Conservation (phyloP, 164 flowering plant species). For the Taxillus chinensis region DNA sequence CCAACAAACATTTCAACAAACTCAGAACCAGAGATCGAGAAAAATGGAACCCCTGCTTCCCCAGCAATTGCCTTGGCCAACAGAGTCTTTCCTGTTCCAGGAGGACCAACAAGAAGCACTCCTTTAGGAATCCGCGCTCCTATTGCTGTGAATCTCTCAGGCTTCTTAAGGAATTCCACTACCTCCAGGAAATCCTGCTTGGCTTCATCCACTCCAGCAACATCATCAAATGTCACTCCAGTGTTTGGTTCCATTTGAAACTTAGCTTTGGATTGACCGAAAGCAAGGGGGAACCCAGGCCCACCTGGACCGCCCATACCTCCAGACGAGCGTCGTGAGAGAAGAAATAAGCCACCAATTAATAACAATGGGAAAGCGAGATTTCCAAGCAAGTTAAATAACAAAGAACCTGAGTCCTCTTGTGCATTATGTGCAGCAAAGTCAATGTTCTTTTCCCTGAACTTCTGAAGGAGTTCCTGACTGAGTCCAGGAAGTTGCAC, state of each 20-base stretch:
- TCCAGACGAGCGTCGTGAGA: slow-evolving; percentile 76
- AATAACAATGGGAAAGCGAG: slow-evolving; percentile 75
- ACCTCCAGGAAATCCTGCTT: slow-evolving; percentile 94
- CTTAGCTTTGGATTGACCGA: slow-evolving; percentile 87
- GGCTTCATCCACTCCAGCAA: slow-evolving; percentile 96
- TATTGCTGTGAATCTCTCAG: slow-evolving; percentile 49
- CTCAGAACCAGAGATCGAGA: slow-evolving; percentile 89
- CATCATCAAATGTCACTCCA: slow-evolving; percentile 92
- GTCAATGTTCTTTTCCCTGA: slow-evolving; percentile 88
- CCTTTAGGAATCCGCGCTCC: slow-evolving; percentile 93
- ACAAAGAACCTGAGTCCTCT: slow-evolving; percentile 73
- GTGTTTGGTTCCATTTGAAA: slow-evolving; percentile 97
- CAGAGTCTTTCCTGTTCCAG: slow-evolving; percentile 88
- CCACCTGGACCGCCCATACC: slow-evolving; percentile 99
- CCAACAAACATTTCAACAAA: slow-evolving; percentile 97
- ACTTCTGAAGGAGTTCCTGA: slow-evolving; percentile 86
- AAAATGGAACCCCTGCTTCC: slow-evolving; percentile 91
- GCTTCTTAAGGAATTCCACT: slow-evolving; percentile 86
- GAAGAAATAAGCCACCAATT: slow-evolving; percentile 81
- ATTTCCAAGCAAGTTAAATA: slow-evolving; percentile 74
- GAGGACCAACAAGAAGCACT: slow-evolving; percentile 87
- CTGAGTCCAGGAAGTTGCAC: slow-evolving; percentile 91
- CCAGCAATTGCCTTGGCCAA: slow-evolving; percentile 94
- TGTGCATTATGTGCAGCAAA: slow-evolving; percentile 92
- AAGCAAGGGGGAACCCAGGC: slow-evolving; percentile 72